phyloP scores from a whole-genome alignment of 768 basidiomycete genomes.

The Xerocomus spinulosus region DNA sequence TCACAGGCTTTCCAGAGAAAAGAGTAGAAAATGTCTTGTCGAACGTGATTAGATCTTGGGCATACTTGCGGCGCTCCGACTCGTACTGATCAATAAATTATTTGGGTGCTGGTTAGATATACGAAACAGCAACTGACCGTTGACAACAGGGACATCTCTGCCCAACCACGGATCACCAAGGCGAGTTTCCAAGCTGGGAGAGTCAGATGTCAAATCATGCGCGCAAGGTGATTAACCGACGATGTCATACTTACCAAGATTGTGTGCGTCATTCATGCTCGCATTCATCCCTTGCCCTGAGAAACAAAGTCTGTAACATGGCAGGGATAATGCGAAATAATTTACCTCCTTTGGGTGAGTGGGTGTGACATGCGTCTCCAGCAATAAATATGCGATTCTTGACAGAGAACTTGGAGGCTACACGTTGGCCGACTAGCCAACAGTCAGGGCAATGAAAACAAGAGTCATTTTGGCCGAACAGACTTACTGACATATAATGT shows the following conservation, averaged over 20 bases:
- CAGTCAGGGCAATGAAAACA: background rate
- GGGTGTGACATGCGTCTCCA: constrained; percentile 50
- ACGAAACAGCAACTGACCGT: constrained; percentile 32
- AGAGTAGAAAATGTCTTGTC: constrained; percentile 49
- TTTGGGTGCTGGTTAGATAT: background rate
- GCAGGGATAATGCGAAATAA: background rate
- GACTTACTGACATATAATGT: constrained; percentile 45
- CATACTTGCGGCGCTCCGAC: constrained; percentile 48
- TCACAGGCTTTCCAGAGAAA: constrained; percentile 57
- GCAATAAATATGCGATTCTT: constrained; percentile 52
- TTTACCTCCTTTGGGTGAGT: constrained; percentile 40
- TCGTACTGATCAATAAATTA: constrained; percentile 39
- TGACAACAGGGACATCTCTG: constrained; percentile 40
- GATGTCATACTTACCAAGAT: constrained; percentile 36
- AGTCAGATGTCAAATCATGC: background rate
- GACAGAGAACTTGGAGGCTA: constrained; percentile 47
- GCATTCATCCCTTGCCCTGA: constrained; percentile 53
- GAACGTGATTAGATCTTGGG: constrained; percentile 50
- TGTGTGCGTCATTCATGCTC: constrained; percentile 51
- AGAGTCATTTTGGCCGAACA: background rate
- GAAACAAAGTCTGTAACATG: constrained; percentile 13
- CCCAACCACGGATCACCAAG: constrained; percentile 45
- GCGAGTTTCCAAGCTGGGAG: constrained; percentile 49
- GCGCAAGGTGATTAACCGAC: background rate
- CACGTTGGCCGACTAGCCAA: constrained; percentile 48